These are phyloP conservation scores for Xylaria sp. DNA, from an alignment of 2,329 filamentous ascomycete species.

Conservation along the genomic window DNA sequence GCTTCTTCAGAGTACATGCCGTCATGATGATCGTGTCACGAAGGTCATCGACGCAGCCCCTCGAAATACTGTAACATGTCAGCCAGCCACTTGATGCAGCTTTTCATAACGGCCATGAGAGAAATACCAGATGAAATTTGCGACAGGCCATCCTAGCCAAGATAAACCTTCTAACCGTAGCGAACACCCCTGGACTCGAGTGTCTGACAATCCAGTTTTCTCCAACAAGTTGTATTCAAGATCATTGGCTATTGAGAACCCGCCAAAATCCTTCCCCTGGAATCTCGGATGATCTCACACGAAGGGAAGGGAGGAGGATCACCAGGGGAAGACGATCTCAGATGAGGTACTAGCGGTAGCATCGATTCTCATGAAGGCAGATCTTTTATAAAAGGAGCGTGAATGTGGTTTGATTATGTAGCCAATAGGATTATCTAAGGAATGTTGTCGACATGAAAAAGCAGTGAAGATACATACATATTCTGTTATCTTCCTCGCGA, in stretches of 20 bases:
- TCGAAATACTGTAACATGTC: not conserved
- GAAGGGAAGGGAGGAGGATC: not conserved
- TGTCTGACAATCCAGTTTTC: no score
- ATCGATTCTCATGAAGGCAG: not conserved
- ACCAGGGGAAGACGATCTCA: not conserved
- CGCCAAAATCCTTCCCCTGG: no score
- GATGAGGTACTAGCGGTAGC: not conserved
- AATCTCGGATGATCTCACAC: no score
- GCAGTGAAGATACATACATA: no score
- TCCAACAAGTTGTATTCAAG: no score
- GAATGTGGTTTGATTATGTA: not conserved
- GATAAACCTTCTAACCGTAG: not conserved
- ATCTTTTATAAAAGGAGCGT: not conserved
- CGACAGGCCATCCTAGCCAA: not conserved
- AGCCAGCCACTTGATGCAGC: not conserved
- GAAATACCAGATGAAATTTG: not conserved
- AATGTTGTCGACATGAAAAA: no score
- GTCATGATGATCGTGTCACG: slow-evolving; percentile 3
- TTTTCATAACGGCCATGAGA: not conserved
- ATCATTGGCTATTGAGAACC: no score
- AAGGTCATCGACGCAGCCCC: not conserved
- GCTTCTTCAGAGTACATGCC: slow-evolving; percentile 1
- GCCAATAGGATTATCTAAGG: not conserved
- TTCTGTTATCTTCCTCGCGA: no score
- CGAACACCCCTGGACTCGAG: not conserved